Evolutionary conservation across 305 asterid genomes (phyloP).

Genomic region (Solanum aculeatissimum): DNA sequence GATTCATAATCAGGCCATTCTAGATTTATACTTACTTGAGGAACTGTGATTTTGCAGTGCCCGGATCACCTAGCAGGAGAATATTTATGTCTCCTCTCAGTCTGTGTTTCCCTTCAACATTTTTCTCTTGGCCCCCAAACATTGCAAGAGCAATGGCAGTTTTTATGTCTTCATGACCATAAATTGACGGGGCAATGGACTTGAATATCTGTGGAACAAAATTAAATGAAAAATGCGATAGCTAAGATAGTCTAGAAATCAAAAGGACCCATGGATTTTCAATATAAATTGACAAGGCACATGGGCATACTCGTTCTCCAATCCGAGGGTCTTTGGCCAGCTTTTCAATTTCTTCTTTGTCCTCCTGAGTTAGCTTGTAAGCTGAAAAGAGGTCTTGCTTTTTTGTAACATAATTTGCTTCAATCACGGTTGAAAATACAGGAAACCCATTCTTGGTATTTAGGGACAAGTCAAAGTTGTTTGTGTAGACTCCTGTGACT

Average conservation of each 20-base stretch:
- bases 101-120: constrained; percentile 88
- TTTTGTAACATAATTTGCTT: constrained; percentile 89
- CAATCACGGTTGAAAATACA: constrained; percentile 93
- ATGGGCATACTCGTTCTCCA: constrained; percentile 63
- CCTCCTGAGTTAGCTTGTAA: constrained; percentile 94
- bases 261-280: background rate
- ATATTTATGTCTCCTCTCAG: constrained; percentile 89
- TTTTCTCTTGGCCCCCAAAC: constrained; percentile 94
- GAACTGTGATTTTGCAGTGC: constrained; percentile 97
- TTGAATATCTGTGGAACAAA: constrained; percentile 45
- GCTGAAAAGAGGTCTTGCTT: constrained; percentile 96
- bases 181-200: constrained; percentile 96
- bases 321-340: constrained; percentile 95
- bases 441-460: constrained; percentile 98
- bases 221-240: background rate
- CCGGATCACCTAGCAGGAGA: constrained; percentile 95
- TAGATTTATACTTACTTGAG: constrained; percentile 55
- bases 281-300: background rate
- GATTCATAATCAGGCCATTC: constrained; percentile 4
- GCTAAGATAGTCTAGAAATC: background rate
- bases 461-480: constrained; percentile 87
- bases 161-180: constrained; percentile 95
- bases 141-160: constrained; percentile 95
- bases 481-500: constrained; percentile 94
- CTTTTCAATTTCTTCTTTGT: constrained; percentile 88